phyloP scores from a whole-genome alignment of 768 basidiomycete species.

The Panaeolus cyanescens region DNA sequence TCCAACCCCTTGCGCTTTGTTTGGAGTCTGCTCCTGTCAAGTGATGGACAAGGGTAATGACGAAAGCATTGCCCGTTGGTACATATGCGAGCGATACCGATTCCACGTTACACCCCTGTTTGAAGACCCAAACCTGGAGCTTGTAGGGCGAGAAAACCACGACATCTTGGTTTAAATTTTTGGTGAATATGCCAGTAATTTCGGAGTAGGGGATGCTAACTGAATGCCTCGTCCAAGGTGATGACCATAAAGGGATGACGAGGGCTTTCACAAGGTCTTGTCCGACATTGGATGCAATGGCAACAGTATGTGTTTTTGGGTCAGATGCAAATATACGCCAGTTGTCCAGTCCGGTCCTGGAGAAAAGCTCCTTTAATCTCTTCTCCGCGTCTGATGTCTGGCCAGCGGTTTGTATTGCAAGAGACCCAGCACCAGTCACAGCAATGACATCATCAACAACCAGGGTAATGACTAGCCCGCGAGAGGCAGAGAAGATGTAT shows the following conservation, averaged over 20 bases:
- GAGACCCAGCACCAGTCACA: constrained; percentile 28
- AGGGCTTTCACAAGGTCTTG: constrained; percentile 2
- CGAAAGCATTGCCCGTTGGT: background rate
- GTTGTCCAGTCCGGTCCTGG: constrained; percentile 4
- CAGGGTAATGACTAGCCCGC: constrained; percentile 25
- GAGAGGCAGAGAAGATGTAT: constrained; percentile 31
- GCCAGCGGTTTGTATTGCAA: constrained; percentile 25
- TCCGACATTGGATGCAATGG: constrained; percentile 1
- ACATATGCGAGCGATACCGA: background rate
- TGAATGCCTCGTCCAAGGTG: constrained; percentile 1
- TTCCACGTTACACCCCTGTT: background rate
- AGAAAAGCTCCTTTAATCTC: constrained; percentile 9
- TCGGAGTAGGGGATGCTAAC: background rate
- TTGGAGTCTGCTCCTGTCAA: background rate
- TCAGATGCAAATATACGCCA: constrained; percentile 16
- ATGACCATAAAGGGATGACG: constrained; percentile 15
- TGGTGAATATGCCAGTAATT: constrained; percentile 9
- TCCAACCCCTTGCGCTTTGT: background rate
- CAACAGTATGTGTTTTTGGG: constrained; percentile 3
- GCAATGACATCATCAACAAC: constrained; percentile 23
- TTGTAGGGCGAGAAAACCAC: constrained; percentile 9
- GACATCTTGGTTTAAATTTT: constrained; percentile 9
- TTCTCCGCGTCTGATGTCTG: constrained; percentile 6
- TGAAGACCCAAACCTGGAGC: constrained; percentile 7
- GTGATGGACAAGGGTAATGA: background rate